These are phyloP conservation scores for Naganishia liquefaciens DNA, from an alignment of 1,284 basidiomycete species.

Conservation along the genomic window DNA sequence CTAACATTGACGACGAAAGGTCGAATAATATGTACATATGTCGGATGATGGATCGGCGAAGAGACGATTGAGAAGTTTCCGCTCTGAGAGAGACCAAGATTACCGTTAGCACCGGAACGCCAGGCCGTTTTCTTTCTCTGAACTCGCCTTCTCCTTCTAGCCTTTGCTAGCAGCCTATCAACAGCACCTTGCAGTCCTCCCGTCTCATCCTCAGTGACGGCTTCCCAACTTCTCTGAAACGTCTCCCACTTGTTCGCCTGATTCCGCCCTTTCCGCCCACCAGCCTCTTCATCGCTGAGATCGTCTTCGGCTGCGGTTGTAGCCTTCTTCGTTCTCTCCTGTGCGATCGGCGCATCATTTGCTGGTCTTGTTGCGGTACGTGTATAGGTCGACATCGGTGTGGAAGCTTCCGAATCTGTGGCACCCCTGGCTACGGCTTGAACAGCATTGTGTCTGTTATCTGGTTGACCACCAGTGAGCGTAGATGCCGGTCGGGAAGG, in stretches of 20 bases:
- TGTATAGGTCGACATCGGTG: conserved; percentile 21
- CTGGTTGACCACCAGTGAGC: not conserved
- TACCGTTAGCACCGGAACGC: conserved; percentile 2
- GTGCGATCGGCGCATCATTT: not conserved
- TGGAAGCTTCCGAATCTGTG: conserved; percentile 10
- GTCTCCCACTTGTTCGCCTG: conserved; percentile 26
- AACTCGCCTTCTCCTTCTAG: conserved; percentile 74
- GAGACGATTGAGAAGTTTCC: conserved; percentile 70
- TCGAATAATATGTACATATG: conserved; percentile 90
- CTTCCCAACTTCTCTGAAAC: conserved; percentile 68
- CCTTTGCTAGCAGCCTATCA: conserved; percentile 80
- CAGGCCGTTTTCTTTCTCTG: not conserved
- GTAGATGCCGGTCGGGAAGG: not conserved
- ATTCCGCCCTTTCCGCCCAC: conserved; percentile 9
- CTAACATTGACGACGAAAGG: conserved; percentile 86
- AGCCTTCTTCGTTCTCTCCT: not conserved
- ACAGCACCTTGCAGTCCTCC: conserved; percentile 89
- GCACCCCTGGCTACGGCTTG: conserved; percentile 20
- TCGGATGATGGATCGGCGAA: conserved; percentile 92
- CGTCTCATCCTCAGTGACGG: conserved; percentile 90
- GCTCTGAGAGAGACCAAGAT: conserved; percentile 53
- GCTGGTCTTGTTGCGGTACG: conserved; percentile 3
- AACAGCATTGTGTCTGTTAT: conserved; percentile 5
- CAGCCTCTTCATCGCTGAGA: conserved; percentile 19
- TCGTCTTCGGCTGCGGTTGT: conserved; percentile 21